phyloP scores from a whole-genome alignment of 2,329 filamentous ascomycete genomes.

The Lachnellula willkommii region DNA sequence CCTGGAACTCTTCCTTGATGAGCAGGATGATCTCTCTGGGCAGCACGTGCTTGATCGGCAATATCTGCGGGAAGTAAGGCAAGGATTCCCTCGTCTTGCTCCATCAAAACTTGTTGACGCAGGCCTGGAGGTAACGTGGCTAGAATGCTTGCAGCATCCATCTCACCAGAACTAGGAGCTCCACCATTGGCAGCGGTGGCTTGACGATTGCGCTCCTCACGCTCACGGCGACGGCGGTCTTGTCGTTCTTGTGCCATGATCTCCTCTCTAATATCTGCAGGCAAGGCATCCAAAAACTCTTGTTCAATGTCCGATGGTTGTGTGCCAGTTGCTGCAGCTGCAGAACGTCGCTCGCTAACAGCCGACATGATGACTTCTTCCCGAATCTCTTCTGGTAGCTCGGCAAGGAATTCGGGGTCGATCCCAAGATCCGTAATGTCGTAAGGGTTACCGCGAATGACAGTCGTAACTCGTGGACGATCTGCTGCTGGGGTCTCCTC shows the following conservation, averaged over 20 bases:
- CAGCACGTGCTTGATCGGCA: conserved; percentile 75
- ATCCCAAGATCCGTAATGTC: conserved; percentile 95
- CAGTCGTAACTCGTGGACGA: conserved; percentile 68
- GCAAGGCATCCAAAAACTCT: conserved; percentile 89
- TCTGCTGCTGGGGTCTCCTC: conserved; percentile 41
- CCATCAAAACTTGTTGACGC: conserved; percentile 80
- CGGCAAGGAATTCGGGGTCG: conserved; percentile 88
- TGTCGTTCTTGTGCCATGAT: conserved; percentile 85
- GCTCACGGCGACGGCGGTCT: conserved; percentile 81
- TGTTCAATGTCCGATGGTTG: conserved; percentile 81
- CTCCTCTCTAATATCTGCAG: conserved; percentile 83
- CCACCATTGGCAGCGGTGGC: conserved; percentile 44
- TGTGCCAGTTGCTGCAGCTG: conserved; percentile 66
- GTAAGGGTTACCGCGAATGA: conserved; percentile 77
- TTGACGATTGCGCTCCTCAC: conserved; percentile 72
- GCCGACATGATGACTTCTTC: conserved; percentile 95
- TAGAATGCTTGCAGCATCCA: conserved; percentile 89
- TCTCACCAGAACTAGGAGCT: conserved; percentile 56
- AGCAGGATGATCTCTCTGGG: conserved; percentile 42
- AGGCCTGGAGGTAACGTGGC: conserved; percentile 81
- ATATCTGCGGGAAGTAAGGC: conserved; percentile 79
- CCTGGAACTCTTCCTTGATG: conserved; percentile 20
- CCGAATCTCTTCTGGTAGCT: conserved; percentile 92
- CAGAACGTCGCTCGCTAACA: conserved; percentile 73
- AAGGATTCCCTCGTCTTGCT: conserved; percentile 84